These are phyloP conservation scores for Cicer arietinum DNA, from an alignment of 306 rosid species.

Conservation along the genomic window DNA sequence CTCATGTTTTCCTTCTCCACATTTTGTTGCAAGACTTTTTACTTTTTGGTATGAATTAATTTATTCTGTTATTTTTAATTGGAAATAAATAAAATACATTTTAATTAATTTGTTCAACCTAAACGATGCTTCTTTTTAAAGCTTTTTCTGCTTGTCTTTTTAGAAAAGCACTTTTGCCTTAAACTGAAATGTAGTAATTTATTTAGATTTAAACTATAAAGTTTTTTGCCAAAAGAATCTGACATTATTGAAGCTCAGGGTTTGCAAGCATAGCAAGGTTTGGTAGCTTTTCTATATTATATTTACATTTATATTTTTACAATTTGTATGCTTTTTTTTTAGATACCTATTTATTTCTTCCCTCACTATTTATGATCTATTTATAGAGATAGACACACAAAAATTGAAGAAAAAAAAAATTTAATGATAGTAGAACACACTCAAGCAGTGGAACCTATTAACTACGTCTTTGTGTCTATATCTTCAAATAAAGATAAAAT, in stretches of 20 bases:
- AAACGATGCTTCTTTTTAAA: slow-evolving; percentile 55
- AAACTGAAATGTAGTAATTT: slow-evolving; percentile 12
- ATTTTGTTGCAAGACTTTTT: slow-evolving; percentile 30
- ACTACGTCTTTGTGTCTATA: no score
- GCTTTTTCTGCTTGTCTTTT: slow-evolving; percentile 42
- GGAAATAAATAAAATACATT: not conserved
- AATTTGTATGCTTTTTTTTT: not conserved
- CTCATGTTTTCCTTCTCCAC: slow-evolving; percentile 24
- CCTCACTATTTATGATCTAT: no score
- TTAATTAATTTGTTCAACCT: not conserved
- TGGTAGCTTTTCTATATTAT: slow-evolving; percentile 52
- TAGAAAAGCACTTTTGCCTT: slow-evolving; percentile 32
- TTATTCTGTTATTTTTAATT: no score
- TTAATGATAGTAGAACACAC: no score
- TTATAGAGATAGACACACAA: no score
- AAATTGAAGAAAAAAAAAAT: no score
- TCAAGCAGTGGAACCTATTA: no score
- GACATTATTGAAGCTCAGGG: slow-evolving; percentile 44
- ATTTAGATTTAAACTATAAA: not conserved
- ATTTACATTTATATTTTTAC: not conserved
- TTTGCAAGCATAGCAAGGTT: slow-evolving; percentile 45
- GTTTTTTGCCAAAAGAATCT: slow-evolving; percentile 39
- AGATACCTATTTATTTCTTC: not conserved
- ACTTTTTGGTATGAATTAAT: no score
- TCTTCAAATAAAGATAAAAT: no score